A percentile compares a stretch with the other conserved stretches of the same genome.
Conservation (phyloP, 2,329 filamentous ascomycete species). For the Pyrenophora tritici-repentis region DNA sequence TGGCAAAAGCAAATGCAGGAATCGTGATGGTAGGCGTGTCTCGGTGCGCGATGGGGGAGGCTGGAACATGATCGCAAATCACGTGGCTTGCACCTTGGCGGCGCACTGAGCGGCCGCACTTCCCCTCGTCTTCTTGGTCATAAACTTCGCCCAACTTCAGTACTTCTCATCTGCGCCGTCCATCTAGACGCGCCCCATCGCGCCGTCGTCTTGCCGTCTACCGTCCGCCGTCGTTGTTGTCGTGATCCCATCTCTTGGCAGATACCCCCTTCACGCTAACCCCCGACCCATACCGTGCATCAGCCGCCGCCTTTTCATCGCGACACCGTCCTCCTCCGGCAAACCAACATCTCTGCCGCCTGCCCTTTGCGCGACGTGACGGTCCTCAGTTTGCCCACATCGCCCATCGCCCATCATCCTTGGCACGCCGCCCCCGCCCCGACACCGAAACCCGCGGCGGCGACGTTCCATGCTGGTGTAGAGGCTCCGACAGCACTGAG, state of each 20-base stretch:
- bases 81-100: conserved; percentile 19
- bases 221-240: conserved; percentile 10
- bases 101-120: conserved; percentile 14
- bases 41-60: conserved; percentile 6
- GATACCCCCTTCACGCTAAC: conserved; percentile 20
- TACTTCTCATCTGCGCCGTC: not conserved
- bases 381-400: conserved; percentile 2
- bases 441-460: conserved; percentile 30
- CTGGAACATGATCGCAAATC: conserved; percentile 14
- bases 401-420: conserved; percentile 6
- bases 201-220: not conserved
- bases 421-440: conserved; percentile 23
- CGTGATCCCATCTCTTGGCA: conserved; percentile 14
- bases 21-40: not conserved
- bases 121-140: conserved; percentile 7
- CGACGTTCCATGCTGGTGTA: conserved; percentile 41
- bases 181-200: conserved; percentile 9
- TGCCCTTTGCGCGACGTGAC: conserved; percentile 13
- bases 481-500: conserved; percentile 30
- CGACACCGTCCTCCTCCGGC: conserved; percentile 14
- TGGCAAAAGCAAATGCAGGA: conserved; percentile 5
- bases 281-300: conserved; percentile 20
- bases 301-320: conserved; percentile 24
- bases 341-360: conserved; percentile 6
- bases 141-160: conserved; percentile 6